phyloP scores from a whole-genome alignment of 2,329 filamentous ascomycete species.

The Ophiostoma populinum region DNA sequence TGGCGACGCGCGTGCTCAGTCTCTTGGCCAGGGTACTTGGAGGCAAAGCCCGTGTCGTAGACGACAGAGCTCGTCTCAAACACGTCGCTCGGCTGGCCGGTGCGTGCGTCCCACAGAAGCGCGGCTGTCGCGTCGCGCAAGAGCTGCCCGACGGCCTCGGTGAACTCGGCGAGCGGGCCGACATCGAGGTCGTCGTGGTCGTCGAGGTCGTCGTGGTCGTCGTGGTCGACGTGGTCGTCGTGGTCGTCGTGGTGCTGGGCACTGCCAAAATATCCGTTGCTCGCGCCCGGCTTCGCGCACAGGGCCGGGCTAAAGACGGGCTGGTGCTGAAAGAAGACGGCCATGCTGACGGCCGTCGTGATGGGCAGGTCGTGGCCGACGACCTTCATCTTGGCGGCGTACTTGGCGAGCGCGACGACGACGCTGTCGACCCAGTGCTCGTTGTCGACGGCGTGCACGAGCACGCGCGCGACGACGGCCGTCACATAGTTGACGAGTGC shows the following conservation, averaged over 20 bases:
- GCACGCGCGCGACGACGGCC: background rate
- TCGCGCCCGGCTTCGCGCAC: too few species aligned
- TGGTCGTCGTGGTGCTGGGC: background rate
- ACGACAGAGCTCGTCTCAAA: background rate
- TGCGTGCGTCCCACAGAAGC: slow-evolving; percentile 1
- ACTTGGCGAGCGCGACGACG: background rate
- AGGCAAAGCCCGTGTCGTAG: slow-evolving; percentile 2
- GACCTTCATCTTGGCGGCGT: slow-evolving; percentile 1
- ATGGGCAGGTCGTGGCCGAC: slow-evolving; percentile 2
- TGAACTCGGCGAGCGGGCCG: background rate
- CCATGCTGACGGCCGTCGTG: slow-evolving; percentile 1
- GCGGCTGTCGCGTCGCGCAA: slow-evolving; percentile 1
- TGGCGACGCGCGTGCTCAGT: background rate
- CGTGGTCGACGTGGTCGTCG: background rate
- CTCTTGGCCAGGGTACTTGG: too few species aligned
- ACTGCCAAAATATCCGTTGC: too few species aligned
- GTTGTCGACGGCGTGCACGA: background rate
- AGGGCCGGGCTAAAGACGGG: background rate
- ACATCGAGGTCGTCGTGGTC: background rate
- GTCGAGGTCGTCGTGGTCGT: background rate
- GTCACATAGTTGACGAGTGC: slow-evolving; percentile 1
- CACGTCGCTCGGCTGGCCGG: slow-evolving; percentile 1
- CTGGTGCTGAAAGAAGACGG: background rate
- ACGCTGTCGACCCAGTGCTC: background rate
- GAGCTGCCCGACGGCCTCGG: background rate